Base-by-base conservation (phyloP, 2,329 filamentous ascomycete genomes). In the Colletotrichum tabaci region DNA sequence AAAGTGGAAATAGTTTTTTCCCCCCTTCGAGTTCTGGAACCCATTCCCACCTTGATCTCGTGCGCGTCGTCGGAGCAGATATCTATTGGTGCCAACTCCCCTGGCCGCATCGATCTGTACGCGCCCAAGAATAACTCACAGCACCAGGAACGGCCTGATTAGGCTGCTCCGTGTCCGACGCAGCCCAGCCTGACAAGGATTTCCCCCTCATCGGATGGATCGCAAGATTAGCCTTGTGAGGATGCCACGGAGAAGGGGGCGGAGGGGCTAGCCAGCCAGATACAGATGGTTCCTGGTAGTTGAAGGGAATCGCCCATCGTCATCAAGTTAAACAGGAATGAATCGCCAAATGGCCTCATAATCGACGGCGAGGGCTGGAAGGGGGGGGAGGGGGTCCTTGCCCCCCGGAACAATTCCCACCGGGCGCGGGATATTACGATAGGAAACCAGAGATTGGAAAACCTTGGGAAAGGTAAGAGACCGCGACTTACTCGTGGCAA, bases 291-390 rank as follows among this genome's bases (percentile, higher is more conserved):
- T 52, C 47, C 42, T 62, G 21, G 52, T 52, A 52, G 35, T 42
- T 53, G 60, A 53, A 62, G 21, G 47, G 47, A 40, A 62, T 42
- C 23, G 60, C 38, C 21, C 21, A 44, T 62, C 47, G 46, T 62
- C 60, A 62, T 53, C 60, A 62, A 50, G 18, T 30, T 40, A 50
- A 42, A 47, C 44, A 61, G 46, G 42, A 38, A 61, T 44, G 58
- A 49, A 18, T 49, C 58, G 44, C 58, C 21, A 61, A 49, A 61
- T 61, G 58, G 44, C 58, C 44, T 61, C 58, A 61, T 50, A 38
- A 49, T 35, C 44, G 7, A 35, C 26, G 56, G 15, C 21, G 26
- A 53, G 26, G 15, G 35, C 35, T 38, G 8, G 35, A 38, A 38
- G 35, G 35, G 8, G 35, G 35, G 35, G 35, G 15, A 7, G 8